These are phyloP conservation scores for Mycena vulgaris DNA, from an alignment of 768 basidiomycete genomes.

Conservation along the genomic window DNA sequence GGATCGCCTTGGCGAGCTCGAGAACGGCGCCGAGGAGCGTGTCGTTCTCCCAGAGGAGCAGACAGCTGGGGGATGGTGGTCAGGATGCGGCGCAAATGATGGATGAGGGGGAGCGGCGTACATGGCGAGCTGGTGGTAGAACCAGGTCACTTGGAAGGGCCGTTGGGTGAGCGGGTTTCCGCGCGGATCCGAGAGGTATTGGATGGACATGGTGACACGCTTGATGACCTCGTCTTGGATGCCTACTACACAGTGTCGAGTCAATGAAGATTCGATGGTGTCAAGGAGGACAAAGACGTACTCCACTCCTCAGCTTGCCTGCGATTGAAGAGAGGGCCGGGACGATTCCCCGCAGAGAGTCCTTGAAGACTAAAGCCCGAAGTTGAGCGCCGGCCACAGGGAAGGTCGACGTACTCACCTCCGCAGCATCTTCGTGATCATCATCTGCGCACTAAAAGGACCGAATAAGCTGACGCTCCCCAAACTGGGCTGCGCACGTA, in stretches of 20 bases:
- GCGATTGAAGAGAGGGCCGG: constrained; percentile 30
- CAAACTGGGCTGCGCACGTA: constrained; percentile 45
- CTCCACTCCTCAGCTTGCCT: constrained; percentile 37
- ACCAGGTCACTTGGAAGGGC: constrained; percentile 29
- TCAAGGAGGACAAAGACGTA: neutral
- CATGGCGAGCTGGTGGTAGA: constrained; percentile 36
- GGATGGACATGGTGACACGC: constrained; percentile 26
- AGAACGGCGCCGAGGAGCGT: constrained; percentile 69
- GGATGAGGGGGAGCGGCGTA: neutral
- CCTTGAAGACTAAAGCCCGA: constrained; percentile 36
- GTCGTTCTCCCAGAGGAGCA: constrained; percentile 78
- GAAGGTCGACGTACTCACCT: no score
- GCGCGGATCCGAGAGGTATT: constrained; percentile 23
- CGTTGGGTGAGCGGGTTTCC: constrained; percentile 27
- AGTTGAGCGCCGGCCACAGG: no score
- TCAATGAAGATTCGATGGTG: neutral
- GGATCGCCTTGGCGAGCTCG: constrained; percentile 75
- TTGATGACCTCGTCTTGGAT: constrained; percentile 29
- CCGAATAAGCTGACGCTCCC: neutral
- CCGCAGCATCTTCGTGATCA: constrained; percentile 61
- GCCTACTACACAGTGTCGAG: neutral
- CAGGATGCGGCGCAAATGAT: no score
- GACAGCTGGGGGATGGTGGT: constrained; percentile 59
- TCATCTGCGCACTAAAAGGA: constrained; percentile 59
- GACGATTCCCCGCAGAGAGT: constrained; percentile 11